Evolutionary conservation across 2,329 filamentous ascomycete genomes (phyloP).

Genomic region (Colletotrichum sp.): DNA sequence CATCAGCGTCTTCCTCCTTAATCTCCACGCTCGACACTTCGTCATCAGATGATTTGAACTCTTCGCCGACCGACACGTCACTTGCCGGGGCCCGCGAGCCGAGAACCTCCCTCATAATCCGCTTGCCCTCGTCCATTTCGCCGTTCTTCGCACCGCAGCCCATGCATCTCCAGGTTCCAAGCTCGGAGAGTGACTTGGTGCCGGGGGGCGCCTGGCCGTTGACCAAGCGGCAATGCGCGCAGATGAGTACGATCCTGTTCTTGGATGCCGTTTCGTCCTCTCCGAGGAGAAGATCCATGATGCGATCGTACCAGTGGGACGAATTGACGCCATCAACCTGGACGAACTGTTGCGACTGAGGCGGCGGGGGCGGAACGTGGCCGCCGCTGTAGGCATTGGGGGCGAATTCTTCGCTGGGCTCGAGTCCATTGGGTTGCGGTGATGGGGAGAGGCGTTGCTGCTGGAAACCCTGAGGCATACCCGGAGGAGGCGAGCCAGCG

Average conservation of each 20-base stretch:
- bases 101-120: slow-evolving; percentile 72
- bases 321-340: slow-evolving; percentile 7
- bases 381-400: slow-evolving; percentile 68
- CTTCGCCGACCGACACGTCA: slow-evolving; percentile 5
- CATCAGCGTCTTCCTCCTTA: slow-evolving; percentile 10
- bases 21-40: background rate
- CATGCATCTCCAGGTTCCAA: slow-evolving; percentile 89
- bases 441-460: slow-evolving; percentile 26
- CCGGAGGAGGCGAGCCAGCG: slow-evolving; percentile 32
- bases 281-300: slow-evolving; percentile 89
- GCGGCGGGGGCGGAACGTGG: slow-evolving; percentile 28
- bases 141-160: slow-evolving; percentile 86
- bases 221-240: slow-evolving; percentile 80
- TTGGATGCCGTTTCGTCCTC: slow-evolving; percentile 93
- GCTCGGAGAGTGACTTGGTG: slow-evolving; percentile 74
- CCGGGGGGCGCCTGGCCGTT: slow-evolving; percentile 97
- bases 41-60: slow-evolving; percentile 20
- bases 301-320: slow-evolving; percentile 89
- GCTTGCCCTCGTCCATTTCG: slow-evolving; percentile 75
- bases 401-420: slow-evolving; percentile 70
- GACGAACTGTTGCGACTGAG: slow-evolving; percentile 20
- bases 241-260: slow-evolving; percentile 90
- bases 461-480: background rate
- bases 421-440: slow-evolving; percentile 32
- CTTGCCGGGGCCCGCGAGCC: slow-evolving; percentile 26